Conservation (phyloP, 83 land plant genomes). For the Diphasiastrum complanatum region DNA sequence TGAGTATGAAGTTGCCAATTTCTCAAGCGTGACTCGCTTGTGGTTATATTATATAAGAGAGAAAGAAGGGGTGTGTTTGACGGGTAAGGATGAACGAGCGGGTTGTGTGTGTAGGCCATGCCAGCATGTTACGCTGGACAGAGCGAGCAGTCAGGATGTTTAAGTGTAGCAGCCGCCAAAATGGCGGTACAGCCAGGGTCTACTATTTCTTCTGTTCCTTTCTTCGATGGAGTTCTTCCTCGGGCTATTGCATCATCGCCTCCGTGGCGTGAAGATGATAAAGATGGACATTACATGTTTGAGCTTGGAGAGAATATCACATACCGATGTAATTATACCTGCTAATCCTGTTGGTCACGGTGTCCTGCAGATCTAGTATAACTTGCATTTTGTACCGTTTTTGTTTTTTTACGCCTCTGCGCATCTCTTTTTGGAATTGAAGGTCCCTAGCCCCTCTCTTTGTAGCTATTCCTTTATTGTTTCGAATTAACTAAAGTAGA, state of each 20-base stretch:
- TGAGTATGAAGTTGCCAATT: no score
- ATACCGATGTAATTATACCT: conserved; percentile 67
- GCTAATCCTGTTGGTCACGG: conserved; percentile 3
- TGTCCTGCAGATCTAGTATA: background rate
- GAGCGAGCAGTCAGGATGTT: conserved; percentile 22
- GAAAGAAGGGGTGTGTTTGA: no score
- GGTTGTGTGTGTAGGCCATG: conserved; percentile 45
- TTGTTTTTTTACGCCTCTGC: conserved; percentile 2
- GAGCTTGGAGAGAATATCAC: conserved; percentile 77
- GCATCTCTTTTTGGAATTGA: no score
- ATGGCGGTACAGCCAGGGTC: conserved; percentile 23
- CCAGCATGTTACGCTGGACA: conserved; percentile 24
- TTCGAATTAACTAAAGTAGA: no score
- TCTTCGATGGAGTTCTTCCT: conserved; percentile 22
- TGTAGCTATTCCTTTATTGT: no score
- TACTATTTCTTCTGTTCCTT: conserved; percentile 3
- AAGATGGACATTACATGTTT: conserved; percentile 61
- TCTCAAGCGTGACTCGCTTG: no score
- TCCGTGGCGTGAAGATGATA: conserved; percentile 63
- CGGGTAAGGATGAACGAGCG: no score
- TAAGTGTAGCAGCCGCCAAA: conserved; percentile 14
- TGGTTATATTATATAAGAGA: no score
- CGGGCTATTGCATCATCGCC: conserved; percentile 59
- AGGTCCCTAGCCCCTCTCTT: no score
- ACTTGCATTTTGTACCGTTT: conserved; percentile 4